Evolutionary conservation across 352 stramenopile genomes (phyloP).

Genomic region (Nothophytophthora sp.): DNA sequence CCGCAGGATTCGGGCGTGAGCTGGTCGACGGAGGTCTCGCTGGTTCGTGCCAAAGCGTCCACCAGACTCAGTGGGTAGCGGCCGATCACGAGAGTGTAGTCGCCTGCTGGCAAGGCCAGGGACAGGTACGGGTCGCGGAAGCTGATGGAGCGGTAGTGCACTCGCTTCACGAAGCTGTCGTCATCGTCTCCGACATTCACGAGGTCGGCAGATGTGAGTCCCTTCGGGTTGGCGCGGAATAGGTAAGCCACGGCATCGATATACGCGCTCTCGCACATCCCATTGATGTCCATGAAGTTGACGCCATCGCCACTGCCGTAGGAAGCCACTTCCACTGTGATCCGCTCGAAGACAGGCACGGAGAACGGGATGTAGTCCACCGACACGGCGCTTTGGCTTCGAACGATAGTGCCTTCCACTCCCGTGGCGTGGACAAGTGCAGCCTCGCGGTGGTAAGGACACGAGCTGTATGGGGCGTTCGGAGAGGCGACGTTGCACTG

Average conservation of each 20-base stretch:
- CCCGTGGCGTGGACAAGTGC: conserved; percentile 26
- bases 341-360: conserved; percentile 43
- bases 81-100: conserved; percentile 66
- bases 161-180: conserved; percentile 53
- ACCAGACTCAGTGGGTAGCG: conserved; percentile 65
- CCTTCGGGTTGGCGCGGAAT: conserved; percentile 37
- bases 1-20: conserved; percentile 64
- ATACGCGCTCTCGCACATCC: conserved; percentile 61
- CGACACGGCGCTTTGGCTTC: conserved; percentile 34
- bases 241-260: conserved; percentile 66
- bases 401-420: conserved; percentile 60
- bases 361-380: conserved; percentile 68
- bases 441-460: conserved; percentile 59
- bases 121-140: conserved; percentile 78
- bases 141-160: conserved; percentile 55
- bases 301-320: conserved; percentile 42
- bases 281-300: conserved; percentile 62
- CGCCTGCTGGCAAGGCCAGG: conserved; percentile 40
- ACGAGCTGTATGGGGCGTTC: conserved; percentile 41
- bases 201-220: conserved; percentile 42
- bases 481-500: conserved; percentile 39
- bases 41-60: conserved; percentile 45
- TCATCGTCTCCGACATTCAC: conserved; percentile 63
- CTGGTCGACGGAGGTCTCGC: conserved; percentile 24
- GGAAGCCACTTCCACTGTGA: conserved; percentile 61